Evolutionary conservation across 768 basidiomycete genomes (phyloP).

Genomic region (Mycena venus): DNA sequence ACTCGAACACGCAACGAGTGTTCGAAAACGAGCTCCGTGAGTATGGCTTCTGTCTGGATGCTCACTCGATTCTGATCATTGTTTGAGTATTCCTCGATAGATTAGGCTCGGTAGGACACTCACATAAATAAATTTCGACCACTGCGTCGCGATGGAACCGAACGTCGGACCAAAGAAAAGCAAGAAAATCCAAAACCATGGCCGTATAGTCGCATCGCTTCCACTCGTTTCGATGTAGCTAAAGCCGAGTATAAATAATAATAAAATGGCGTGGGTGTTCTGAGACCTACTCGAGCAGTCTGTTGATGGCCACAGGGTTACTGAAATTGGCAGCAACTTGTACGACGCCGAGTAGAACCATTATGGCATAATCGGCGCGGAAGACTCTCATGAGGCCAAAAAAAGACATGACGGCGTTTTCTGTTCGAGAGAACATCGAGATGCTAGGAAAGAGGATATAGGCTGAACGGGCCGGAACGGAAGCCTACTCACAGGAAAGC

Average conservation of each 20-base stretch:
- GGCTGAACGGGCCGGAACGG: not conserved
- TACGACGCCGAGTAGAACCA: conserved; percentile 44
- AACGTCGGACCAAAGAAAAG: conserved; percentile 63
- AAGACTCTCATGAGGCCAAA: conserved; percentile 60
- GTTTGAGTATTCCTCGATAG: not conserved
- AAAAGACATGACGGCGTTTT: conserved; percentile 59
- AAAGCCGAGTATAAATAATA: conserved; percentile 33
- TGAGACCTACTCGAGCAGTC: conserved; percentile 51
- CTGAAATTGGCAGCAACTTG: conserved; percentile 46
- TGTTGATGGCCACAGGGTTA: conserved; percentile 58
- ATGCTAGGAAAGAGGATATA: not conserved
- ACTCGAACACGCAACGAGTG: conserved; percentile 73
- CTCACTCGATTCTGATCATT: conserved; percentile 56
- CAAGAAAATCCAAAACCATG: conserved; percentile 77
- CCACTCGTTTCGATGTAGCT: conserved; percentile 73
- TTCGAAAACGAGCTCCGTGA: conserved; percentile 57
- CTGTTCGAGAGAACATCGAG: conserved; percentile 54
- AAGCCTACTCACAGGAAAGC: not conserved
- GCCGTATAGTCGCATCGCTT: conserved; percentile 60
- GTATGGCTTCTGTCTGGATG: conserved; percentile 61
- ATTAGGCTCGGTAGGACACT: not conserved
- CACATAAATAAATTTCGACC: conserved; percentile 60
- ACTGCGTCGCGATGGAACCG: conserved; percentile 63
- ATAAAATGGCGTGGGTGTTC: not conserved
- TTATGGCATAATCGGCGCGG: conserved; percentile 47